These are phyloP conservation scores for Mycena vulgaris DNA, from an alignment of 768 basidiomycete genomes.

Conservation along the genomic window DNA sequence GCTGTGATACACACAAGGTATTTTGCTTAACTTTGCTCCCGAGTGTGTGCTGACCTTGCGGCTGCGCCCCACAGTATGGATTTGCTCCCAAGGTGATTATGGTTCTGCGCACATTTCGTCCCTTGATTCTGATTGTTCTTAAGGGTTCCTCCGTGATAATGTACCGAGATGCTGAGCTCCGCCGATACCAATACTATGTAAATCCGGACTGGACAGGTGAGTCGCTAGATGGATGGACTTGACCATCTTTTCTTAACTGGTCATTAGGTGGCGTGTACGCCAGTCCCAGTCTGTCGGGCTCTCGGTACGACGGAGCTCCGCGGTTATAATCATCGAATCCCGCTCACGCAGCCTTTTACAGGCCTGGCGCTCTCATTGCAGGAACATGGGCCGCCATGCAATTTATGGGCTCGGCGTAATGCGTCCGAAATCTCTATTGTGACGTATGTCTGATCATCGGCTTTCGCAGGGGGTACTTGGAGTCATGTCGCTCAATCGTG, in stretches of 20 bases:
- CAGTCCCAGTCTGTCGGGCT: conserved; percentile 91
- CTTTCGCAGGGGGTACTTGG: conserved; percentile 81
- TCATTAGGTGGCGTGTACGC: conserved; percentile 87
- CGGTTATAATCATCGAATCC: background rate
- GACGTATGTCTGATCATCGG: conserved; percentile 2
- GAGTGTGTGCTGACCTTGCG: conserved; percentile 26
- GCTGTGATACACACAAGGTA: conserved; percentile 97
- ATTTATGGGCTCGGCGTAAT: conserved; percentile 87
- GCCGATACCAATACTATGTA: conserved; percentile 90
- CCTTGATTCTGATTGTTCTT: conserved; percentile 14
- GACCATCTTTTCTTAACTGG: background rate
- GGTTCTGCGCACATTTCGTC: conserved; percentile 3
- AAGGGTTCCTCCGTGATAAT: conserved; percentile 95
- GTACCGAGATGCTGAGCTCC: conserved; percentile 86
- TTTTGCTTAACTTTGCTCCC: background rate
- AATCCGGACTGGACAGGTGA: conserved; percentile 84
- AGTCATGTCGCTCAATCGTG: conserved; percentile 89
- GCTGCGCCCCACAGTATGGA: conserved; percentile 92
- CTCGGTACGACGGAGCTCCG: conserved; percentile 68
- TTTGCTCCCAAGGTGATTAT: conserved; percentile 88
- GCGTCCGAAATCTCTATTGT: background rate
- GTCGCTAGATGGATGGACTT: conserved; percentile 33
- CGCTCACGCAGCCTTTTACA: conserved; percentile 44
- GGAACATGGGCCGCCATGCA: conserved; percentile 98
- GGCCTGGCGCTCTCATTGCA: conserved; percentile 93